Evolutionary conservation across 2,329 filamentous ascomycete species (phyloP).

Genomic region (Penicillium rolfsii): DNA sequence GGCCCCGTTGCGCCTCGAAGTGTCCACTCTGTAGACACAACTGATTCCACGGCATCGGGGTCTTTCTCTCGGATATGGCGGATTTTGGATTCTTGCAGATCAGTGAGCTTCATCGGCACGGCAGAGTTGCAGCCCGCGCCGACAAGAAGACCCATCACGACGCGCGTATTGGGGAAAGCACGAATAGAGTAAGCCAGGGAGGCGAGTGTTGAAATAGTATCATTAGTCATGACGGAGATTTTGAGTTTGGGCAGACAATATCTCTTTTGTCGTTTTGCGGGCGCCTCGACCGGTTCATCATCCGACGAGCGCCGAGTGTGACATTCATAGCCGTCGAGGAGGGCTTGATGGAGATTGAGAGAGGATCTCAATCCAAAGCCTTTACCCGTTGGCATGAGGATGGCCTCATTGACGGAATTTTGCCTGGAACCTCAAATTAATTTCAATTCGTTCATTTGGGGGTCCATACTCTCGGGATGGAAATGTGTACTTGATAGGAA

Average conservation of each 20-base stretch:
- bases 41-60: conserved; percentile 60
- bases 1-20: conserved; percentile 71
- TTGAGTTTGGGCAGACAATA: conserved; percentile 62
- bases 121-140: conserved; percentile 79
- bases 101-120: conserved; percentile 65
- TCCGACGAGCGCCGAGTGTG: conserved; percentile 46
- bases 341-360: conserved; percentile 39
- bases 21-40: conserved; percentile 80
- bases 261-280: conserved; percentile 35
- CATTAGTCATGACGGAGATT: conserved; percentile 75
- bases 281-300: conserved; percentile 24
- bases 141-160: conserved; percentile 75
- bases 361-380: conserved; percentile 49
- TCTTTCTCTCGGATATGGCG: conserved; percentile 48
- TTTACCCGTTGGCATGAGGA: conserved; percentile 57
- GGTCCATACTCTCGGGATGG: neutral
- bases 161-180: conserved; percentile 60
- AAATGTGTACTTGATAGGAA: conserved; percentile 45
- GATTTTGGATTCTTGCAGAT: conserved; percentile 65
- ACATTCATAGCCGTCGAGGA: conserved; percentile 45
- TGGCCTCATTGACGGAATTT: conserved; percentile 54
- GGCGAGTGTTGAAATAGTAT: conserved; percentile 76
- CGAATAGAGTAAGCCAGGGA: conserved; percentile 72
- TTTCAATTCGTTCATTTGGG: neutral
- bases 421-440: conserved; percentile 39